Evolutionary conservation across 1,284 basidiomycete genomes (phyloP).

Genomic region (Lentinus polychrous): DNA sequence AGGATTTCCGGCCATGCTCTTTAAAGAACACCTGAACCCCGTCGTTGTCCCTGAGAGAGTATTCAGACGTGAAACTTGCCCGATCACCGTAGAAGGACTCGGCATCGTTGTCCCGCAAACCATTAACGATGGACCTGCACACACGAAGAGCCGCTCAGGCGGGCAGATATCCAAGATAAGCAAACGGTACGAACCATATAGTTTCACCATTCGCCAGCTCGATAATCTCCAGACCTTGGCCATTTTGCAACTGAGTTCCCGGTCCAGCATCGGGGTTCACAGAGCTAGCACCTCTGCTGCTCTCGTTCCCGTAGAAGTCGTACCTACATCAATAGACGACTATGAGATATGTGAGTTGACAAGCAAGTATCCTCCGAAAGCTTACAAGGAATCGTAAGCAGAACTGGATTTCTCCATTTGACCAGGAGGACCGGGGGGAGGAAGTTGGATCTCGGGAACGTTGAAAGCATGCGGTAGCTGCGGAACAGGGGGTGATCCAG

Average conservation of each 20-base stretch:
- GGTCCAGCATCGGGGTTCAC: conserved; percentile 16
- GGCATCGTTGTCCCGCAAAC: conserved; percentile 68
- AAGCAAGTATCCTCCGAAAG: conserved; percentile 15
- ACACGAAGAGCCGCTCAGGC: conserved; percentile 9
- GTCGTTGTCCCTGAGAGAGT: conserved; percentile 53
- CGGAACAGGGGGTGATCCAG: conserved; percentile 60
- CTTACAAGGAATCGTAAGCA: conserved; percentile 71
- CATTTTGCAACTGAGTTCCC: conserved; percentile 16
- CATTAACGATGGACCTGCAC: conserved; percentile 77
- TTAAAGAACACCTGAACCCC: conserved; percentile 64
- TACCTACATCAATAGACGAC: conserved; percentile 41
- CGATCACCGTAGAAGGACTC: conserved; percentile 62
- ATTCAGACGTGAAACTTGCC: conserved; percentile 68
- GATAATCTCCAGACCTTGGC: conserved; percentile 63
- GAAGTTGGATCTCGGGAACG: conserved; percentile 33
- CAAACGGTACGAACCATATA: conserved; percentile 53
- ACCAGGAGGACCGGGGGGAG: too few species aligned
- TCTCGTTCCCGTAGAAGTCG: conserved; percentile 71
- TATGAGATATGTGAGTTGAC: conserved; percentile 9
- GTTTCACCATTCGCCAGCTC: conserved; percentile 79
- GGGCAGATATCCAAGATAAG: conserved; percentile 8
- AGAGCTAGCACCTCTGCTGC: conserved; percentile 27
- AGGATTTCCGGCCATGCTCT: conserved; percentile 60
- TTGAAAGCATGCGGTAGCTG: conserved; percentile 48
- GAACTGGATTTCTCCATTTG: conserved; percentile 56